Base-by-base conservation (phyloP, 768 basidiomycete species). In the Zangia roseola region DNA sequence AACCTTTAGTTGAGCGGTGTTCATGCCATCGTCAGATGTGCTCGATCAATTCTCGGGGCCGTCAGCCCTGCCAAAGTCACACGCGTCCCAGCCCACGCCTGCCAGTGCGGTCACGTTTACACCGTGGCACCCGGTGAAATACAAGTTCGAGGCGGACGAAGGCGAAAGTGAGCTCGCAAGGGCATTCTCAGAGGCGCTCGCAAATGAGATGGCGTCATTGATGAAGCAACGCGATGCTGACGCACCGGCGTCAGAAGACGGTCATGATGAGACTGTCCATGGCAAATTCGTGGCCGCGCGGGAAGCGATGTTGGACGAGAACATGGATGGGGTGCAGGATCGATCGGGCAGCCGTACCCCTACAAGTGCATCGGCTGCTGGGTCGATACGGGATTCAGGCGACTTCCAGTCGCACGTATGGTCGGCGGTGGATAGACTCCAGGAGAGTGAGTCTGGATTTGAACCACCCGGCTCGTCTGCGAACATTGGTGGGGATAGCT, bases 401-500 rank as follows among this genome's bases (percentile, higher is more conserved):
- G 70, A 74, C 48, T 94, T 91, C 68, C 88, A 89, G 68, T 75
- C 77, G 12, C 80, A 74, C 50, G 84, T 93, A 42, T 76, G 77
- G 51, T 77, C 82, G 58, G 80, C 91, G 6, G 83, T 90, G 81
- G 78, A 83, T 34, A 86, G 86, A 65, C 67, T 91, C 50, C 83
- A 80, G 60, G 77, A 83, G 63, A 84, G 79, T 53, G 87, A 91
- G 52, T 73, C 78, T 13, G 54, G 21, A 1, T 56, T 69, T n/a
- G 53, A 63, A 9, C 41, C 67, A 4, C 41, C 65, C 6, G 56
- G 50, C 38, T 9, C 54, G 13, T 25, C 48, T 19, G 21, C 52
- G 28, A 26, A 13, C 3, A 26, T 23, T 23, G n/a, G n/a, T n/a
- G 43, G 74, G 5, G 74, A 76, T 10, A 63, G 76, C 0, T 58